Conservation (phyloP, 495 filamentous ascomycete genomes). For the Cudoniella acicularis region DNA sequence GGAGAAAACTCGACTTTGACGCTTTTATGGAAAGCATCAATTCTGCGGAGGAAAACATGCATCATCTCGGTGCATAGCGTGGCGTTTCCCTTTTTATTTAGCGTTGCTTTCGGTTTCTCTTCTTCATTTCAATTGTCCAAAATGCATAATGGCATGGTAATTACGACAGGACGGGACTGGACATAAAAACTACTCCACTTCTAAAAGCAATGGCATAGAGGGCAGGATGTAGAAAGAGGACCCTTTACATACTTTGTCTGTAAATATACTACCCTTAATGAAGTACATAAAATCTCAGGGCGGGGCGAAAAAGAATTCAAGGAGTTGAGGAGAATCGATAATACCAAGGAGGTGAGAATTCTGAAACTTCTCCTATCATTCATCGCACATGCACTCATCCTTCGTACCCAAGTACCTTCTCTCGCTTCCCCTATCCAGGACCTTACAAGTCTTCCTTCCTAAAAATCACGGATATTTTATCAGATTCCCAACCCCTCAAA, state of each 20-base stretch:
- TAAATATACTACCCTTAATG: not conserved
- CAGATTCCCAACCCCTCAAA: conserved; percentile 4
- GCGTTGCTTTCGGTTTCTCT: not conserved
- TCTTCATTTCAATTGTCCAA: not conserved
- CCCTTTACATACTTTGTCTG: not conserved
- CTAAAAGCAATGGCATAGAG: not conserved
- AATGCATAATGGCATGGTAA: not conserved
- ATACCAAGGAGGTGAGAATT: not conserved
- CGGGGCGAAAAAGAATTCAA: not conserved
- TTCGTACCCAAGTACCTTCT: too few species aligned
- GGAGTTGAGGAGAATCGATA: not conserved
- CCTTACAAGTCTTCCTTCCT: too few species aligned
- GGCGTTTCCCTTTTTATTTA: not conserved
- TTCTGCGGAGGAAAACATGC: not conserved
- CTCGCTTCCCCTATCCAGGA: not conserved
- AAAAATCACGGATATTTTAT: too few species aligned
- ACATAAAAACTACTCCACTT: not conserved
- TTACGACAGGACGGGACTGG: not conserved
- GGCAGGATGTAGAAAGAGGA: not conserved
- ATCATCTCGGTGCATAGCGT: not conserved
- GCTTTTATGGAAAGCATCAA: not conserved
- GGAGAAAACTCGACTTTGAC: not conserved
- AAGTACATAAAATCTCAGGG: not conserved
- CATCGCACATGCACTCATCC: too few species aligned
- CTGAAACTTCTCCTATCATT: not conserved